Evolutionary conservation across 2,329 filamentous ascomycete genomes (phyloP).

Genomic region (Monosporascus ibericus): DNA sequence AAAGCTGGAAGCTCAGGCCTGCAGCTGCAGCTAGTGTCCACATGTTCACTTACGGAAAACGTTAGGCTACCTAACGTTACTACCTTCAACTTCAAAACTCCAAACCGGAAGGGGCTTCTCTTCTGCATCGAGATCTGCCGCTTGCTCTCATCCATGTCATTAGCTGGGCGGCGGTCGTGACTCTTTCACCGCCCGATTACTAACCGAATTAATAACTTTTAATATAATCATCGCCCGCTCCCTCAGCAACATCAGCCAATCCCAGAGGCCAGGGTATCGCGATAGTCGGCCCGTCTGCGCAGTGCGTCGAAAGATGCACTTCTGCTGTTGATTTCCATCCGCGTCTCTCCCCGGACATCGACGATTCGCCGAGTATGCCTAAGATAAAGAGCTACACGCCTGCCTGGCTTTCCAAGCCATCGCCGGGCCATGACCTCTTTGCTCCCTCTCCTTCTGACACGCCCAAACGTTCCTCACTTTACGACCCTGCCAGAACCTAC

Average conservation of each 20-base stretch:
- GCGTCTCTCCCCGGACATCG: slow-evolving; percentile 16
- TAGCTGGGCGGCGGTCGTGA: too few relatives aligned
- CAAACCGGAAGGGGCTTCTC: background rate
- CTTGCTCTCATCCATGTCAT: too few relatives aligned
- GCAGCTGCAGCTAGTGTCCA: background rate
- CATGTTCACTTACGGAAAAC: background rate
- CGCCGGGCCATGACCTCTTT: slow-evolving; percentile 75
- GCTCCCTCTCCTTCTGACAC: slow-evolving; percentile 36
- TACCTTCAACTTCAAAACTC: background rate
- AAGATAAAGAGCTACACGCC: slow-evolving; percentile 82
- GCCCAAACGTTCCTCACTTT: slow-evolving; percentile 30
- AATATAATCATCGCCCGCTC: background rate
- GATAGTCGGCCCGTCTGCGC: background rate
- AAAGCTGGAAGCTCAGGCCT: background rate
- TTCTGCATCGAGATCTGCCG: background rate
- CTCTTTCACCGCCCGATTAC: background rate
- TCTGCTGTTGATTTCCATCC: slow-evolving; percentile 10
- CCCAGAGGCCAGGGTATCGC: background rate
- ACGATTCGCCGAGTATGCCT: slow-evolving; percentile 54
- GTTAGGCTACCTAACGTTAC: too few relatives aligned
- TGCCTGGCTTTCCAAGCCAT: slow-evolving; percentile 74
- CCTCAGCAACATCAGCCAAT: background rate
- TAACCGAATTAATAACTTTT: background rate
- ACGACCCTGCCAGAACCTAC: slow-evolving; percentile 36
- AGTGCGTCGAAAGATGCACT: slow-evolving; percentile 14